These are phyloP conservation scores for Penicillium chermesinum DNA, from an alignment of 495 filamentous ascomycete species.

Conservation along the genomic window DNA sequence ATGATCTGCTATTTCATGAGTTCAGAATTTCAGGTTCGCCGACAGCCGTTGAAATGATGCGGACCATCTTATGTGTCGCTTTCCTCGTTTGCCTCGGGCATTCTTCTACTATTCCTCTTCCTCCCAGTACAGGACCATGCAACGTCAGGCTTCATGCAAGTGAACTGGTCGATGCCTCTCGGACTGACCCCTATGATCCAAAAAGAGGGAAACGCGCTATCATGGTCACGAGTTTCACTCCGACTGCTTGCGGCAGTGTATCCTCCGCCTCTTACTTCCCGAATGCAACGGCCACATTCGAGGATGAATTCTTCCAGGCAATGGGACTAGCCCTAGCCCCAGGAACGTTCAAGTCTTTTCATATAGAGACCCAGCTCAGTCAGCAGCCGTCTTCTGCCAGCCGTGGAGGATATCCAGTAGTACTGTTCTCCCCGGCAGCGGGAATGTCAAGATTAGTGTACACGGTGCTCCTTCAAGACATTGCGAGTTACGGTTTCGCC, in stretches of 20 bases:
- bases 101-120: conserved; percentile 1
- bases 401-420: conserved; percentile 12
- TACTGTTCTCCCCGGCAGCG: conserved; percentile 38
- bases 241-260: conserved; percentile 10
- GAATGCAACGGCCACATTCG: conserved; percentile 9
- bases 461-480: conserved; percentile 31
- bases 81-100: conserved; percentile 3
- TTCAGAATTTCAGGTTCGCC: no score
- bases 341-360: conserved; percentile 2
- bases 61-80: background rate
- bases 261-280: conserved; percentile 10
- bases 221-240: conserved; percentile 34
- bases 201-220: conserved; percentile 23
- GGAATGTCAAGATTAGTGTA: conserved; percentile 33
- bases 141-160: conserved; percentile 16
- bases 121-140: conserved; percentile 17
- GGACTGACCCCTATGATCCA: conserved; percentile 30
- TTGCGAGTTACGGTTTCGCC: conserved; percentile 45
- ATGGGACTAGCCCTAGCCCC: conserved; percentile 14
- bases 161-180: conserved; percentile 26
- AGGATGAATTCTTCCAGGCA: conserved; percentile 13
- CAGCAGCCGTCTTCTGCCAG: conserved; percentile 7
- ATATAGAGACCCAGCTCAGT: background rate
- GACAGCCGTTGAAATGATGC: conserved; percentile 1
- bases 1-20: no score